phyloP scores from a whole-genome alignment of 495 filamentous ascomycete genomes.

The Penicillium coffeae region DNA sequence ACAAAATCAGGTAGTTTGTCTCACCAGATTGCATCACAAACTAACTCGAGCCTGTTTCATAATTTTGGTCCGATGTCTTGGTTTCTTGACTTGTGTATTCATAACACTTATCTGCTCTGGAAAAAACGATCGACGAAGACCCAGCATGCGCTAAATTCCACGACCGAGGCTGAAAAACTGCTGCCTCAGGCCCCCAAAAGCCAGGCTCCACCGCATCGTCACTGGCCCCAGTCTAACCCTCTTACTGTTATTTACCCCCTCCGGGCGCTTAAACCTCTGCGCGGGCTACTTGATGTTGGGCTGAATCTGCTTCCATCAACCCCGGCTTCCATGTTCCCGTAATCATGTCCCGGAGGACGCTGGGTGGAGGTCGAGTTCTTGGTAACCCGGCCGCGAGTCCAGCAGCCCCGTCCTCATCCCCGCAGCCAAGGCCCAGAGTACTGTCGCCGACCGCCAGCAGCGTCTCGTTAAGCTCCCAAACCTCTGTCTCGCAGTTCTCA shows the following conservation, averaged over 20 bases:
- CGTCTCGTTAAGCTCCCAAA: slow-evolving; percentile 57
- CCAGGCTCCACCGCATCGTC: slow-evolving; percentile 30
- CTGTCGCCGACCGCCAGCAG: slow-evolving; percentile 60
- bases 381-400: slow-evolving; percentile 76
- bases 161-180: neutral
- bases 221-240: slow-evolving; percentile 13
- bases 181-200: slow-evolving; percentile 18
- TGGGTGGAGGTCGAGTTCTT: slow-evolving; percentile 85
- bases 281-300: slow-evolving; percentile 19
- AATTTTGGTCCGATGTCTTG: too few relatives aligned
- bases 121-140: too few relatives aligned
- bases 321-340: slow-evolving; percentile 39
- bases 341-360: slow-evolving; percentile 75
- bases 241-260: slow-evolving; percentile 5
- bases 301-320: slow-evolving; percentile 14
- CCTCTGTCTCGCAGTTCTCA: slow-evolving; percentile 57
- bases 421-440: slow-evolving; percentile 50
- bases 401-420: slow-evolving; percentile 52
- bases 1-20: too few relatives aligned
- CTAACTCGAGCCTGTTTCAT: too few relatives aligned
- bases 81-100: too few relatives aligned
- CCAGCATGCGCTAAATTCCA: too few relatives aligned
- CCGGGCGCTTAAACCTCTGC: slow-evolving; percentile 11
- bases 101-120: too few relatives aligned
- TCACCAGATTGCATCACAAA: too few relatives aligned